Evolutionary conservation across 2,329 filamentous ascomycete species (phyloP), one percentile per base, ranked within the genome.

Genomic region (Xylaria sp.): DNA sequence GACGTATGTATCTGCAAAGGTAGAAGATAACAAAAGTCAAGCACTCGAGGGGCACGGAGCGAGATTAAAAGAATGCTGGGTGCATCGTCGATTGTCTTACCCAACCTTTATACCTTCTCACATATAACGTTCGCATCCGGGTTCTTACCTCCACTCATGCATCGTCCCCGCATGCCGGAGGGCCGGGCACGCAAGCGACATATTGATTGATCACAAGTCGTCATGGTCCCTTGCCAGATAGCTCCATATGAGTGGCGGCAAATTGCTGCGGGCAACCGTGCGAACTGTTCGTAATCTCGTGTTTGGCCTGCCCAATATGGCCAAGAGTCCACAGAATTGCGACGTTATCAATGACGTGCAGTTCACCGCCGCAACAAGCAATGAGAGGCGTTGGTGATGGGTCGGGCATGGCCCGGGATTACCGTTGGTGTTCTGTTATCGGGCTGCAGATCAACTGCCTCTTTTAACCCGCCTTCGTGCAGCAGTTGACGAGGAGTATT

Each of bases 291-390:
- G 43, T 41, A 50, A 32, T 39, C 43, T 9, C 13, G 25, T 13
- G 20, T 55, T 15, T 55, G 65, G 48, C 60, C 65, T 67, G 55
- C 65, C 65, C n/a, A 30, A 67, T 67, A 18, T 34, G 55, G 65
- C 48, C 34, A 67, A 25, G 50, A 41, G 28, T 32, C 57, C 39
- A 20, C 57, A 23, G 39, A 46, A 41, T 15, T 57, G 39, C 25
- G 32, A 18, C 39, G 41, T 66, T 66, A 66, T 66, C 58, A 56
- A 62, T 62, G 63, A 57, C 57, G 41, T 25, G 41, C 50, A 62
- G 52, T 50, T 23, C 48, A 41, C 50, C 41, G 53, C 58, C 41
- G 32, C 30, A 53, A 53, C 5, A 15, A 39, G 34, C n/a, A n/a
- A n/a, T 15, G 23, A 36, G 34, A 36, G 56, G 46, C 18, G 18